These are phyloP conservation scores for Pseudocercospora eumusae DNA, from an alignment of 2,329 filamentous ascomycete species.

Conservation along the genomic window DNA sequence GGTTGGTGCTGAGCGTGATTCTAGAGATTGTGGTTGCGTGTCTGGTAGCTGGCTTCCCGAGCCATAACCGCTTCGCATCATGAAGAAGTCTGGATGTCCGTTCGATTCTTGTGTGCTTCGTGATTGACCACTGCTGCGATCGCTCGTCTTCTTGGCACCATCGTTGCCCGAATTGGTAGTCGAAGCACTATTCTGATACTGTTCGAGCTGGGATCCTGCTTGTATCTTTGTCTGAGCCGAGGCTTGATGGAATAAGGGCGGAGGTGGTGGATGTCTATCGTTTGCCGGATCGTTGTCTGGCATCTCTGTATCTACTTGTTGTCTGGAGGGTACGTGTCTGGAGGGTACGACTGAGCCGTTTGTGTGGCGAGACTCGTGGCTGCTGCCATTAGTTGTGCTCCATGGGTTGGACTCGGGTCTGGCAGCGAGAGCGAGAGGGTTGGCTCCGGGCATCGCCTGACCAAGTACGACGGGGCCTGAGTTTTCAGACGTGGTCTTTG, in stretches of 20 bases:
- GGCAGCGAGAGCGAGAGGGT: slow-evolving; percentile 51
- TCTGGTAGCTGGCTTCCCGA: slow-evolving; percentile 61
- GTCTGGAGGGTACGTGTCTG: slow-evolving; percentile 40
- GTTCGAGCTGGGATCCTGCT: slow-evolving; percentile 58
- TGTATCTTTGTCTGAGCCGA: slow-evolving; percentile 63
- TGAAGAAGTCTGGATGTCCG: slow-evolving; percentile 61
- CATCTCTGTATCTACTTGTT: slow-evolving; percentile 49
- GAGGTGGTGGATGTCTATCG: slow-evolving; percentile 43
- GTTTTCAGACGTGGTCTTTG: slow-evolving; percentile 47
- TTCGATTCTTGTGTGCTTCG: slow-evolving; percentile 72
- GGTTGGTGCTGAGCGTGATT: slow-evolving; percentile 38
- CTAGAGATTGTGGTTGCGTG: slow-evolving; percentile 55
- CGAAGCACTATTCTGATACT: slow-evolving; percentile 82
- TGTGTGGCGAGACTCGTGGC: slow-evolving; percentile 37
- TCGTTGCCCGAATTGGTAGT: slow-evolving; percentile 86
- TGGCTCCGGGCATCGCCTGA: slow-evolving; percentile 61
- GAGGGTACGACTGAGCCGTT: slow-evolving; percentile 48
- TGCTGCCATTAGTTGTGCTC: slow-evolving; percentile 43
- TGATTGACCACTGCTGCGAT: slow-evolving; percentile 58
- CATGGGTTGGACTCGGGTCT: slow-evolving; percentile 63
- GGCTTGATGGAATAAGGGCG: slow-evolving; percentile 63
- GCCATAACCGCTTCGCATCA: slow-evolving; percentile 50
- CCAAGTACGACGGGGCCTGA: slow-evolving; percentile 58
- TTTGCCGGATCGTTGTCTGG: slow-evolving; percentile 38
- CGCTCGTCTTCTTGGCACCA: slow-evolving; percentile 75